These are phyloP conservation scores for Lactifluus volemus DNA, from an alignment of 768 basidiomycete genomes.

Conservation along the genomic window DNA sequence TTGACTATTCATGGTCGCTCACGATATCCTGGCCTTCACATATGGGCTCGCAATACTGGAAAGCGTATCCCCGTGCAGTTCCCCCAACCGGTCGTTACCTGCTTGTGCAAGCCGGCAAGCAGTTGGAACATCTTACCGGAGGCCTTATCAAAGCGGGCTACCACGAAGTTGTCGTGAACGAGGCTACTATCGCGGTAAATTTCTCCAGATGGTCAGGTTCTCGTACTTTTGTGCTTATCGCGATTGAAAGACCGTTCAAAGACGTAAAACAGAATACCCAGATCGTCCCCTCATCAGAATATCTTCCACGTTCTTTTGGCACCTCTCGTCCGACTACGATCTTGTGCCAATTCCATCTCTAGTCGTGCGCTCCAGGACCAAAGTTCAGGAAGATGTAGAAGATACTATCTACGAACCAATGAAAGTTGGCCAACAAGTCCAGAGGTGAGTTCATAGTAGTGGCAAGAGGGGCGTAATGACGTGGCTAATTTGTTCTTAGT, in stretches of 20 bases:
- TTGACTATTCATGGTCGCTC: constrained; percentile 87
- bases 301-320: constrained; percentile 96
- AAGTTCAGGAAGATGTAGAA: constrained; percentile 35
- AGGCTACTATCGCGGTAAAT: constrained; percentile 57
- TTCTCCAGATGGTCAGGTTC: neutral
- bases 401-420: constrained; percentile 51
- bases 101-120: constrained; percentile 93
- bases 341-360: constrained; percentile 58
- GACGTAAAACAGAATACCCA: constrained; percentile 48
- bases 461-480: neutral
- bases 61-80: constrained; percentile 84
- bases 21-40: constrained; percentile 79
- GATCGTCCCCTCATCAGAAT: constrained; percentile 89
- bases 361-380: constrained; percentile 36
- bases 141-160: constrained; percentile 88
- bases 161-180: constrained; percentile 91
- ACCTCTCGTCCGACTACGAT: constrained; percentile 77
- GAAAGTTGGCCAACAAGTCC: constrained; percentile 87
- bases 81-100: constrained; percentile 67
- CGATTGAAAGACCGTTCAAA: constrained; percentile 46
- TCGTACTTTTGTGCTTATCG: neutral
- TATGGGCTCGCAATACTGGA: constrained; percentile 93
- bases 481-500: constrained; percentile 30
- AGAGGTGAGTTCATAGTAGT: constrained; percentile 42
- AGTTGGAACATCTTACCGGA: constrained; percentile 80